Evolutionary conservation across 495 filamentous ascomycete species (phyloP), one percentile per base, ranked within the genome.

Genomic region (Bombardia bombarda): DNA sequence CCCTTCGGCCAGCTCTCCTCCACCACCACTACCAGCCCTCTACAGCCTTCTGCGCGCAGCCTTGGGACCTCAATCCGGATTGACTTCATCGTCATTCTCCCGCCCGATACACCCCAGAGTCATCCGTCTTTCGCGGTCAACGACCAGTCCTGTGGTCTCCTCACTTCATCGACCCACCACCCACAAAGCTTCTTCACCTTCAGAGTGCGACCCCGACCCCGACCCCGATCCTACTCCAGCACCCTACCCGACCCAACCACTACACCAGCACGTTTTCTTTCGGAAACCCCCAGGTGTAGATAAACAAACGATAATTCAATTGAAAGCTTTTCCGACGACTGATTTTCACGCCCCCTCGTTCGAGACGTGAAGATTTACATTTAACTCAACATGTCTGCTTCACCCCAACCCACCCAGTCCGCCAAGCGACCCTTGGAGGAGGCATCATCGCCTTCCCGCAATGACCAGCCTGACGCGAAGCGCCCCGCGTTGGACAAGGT

Each of bases 371-470:
- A 53, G n/a, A 32, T 38, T 33, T 18, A 55, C 44, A 56, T 52
- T 36, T 59, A 62, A 52, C 50, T 39, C 58, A 70, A 62, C 32
- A 77, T 78, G 70, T 78, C 74, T 60, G 66, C 67, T 32, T 75
- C 74, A 39, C 72, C 73, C 31, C 69, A 74, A 36, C 65, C 70
- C 7, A 72, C 72, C 32, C 70, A 74, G 47, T 75, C 74, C 49
- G 61, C 86, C 56, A 98, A 98, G 75, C 89, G 92, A 49, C 92
- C 92, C 48, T 80, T 97, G 38, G 92, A 98, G 73, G 92, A 97
- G 57, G 80, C 89, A 24, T 97, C 92, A 32, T 97, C 92, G 3
- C 89, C 92, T 4, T 92, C 88, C 20, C 87, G 86, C 16, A 84
- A 81, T 57, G 92, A 95, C 54, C 93, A 95, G 64, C 89, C 89